Evolutionary conservation across 176 grass and related monocot genomes (phyloP).

Genomic region (Aegilops bicornis): DNA sequence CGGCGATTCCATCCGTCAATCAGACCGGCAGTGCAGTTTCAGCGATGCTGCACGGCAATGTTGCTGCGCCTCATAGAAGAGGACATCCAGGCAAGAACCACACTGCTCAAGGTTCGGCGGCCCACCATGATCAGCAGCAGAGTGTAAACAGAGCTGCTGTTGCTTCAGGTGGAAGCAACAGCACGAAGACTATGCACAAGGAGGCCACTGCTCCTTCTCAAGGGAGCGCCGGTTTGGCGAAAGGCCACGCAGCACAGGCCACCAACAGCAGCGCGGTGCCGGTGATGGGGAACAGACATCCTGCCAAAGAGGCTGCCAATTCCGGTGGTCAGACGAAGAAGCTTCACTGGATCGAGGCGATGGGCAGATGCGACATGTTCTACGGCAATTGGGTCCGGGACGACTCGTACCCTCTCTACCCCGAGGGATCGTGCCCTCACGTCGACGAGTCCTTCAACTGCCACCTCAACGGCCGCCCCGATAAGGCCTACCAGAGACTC

Average conservation of each 20-base stretch:
- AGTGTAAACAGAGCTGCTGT: conserved; percentile 24
- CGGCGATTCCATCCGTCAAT: conserved; percentile 15
- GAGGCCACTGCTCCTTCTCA: conserved; percentile 1
- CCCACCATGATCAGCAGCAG: conserved; percentile 27
- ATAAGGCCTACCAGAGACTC: conserved; percentile 75
- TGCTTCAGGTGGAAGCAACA: conserved; percentile 29
- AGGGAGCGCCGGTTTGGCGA: conserved; percentile 3
- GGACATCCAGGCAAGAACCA: conserved; percentile 42
- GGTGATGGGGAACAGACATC: neutral
- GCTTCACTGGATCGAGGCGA: conserved; percentile 54
- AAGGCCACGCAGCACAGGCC: conserved; percentile 7
- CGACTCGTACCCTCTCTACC: conserved; percentile 83
- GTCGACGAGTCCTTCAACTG: conserved; percentile 94
- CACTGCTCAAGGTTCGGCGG: conserved; percentile 15
- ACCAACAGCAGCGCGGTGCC: conserved; percentile 20
- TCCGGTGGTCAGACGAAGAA: conserved; percentile 25
- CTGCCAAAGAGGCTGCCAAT: neutral
- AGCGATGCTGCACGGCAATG: conserved; percentile 1
- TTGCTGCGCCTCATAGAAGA: conserved; percentile 22
- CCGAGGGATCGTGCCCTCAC: conserved; percentile 73
- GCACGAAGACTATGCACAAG: conserved; percentile 22
- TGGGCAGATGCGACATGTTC: conserved; percentile 82
- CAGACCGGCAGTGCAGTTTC: conserved; percentile 35
- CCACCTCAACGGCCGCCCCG: conserved; percentile 74
- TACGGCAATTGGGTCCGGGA: conserved; percentile 79